These are phyloP conservation scores for Madurella mycetomatis DNA, from an alignment of 2,329 filamentous ascomycete species.

Conservation along the genomic window DNA sequence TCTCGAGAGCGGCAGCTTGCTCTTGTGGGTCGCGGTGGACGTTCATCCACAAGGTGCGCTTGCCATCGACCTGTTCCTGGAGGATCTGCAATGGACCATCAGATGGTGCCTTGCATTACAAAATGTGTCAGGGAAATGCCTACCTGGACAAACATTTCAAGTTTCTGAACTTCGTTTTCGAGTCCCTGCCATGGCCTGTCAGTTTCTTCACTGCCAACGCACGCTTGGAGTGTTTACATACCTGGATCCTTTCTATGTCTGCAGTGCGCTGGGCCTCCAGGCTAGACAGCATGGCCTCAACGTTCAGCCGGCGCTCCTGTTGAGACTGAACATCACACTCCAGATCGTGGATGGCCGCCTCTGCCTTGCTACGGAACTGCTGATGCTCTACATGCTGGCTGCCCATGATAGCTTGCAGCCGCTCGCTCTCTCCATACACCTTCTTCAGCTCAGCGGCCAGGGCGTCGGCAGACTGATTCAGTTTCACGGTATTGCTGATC, in stretches of 20 bases:
- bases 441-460: slow-evolving; percentile 3
- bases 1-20: background rate
- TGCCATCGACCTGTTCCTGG: slow-evolving; percentile 20
- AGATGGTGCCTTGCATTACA: background rate
- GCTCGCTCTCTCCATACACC: background rate
- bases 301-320: background rate
- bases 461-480: slow-evolving; percentile 4
- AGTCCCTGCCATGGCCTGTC: no score
- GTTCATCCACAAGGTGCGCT: slow-evolving; percentile 21
- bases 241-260: slow-evolving; percentile 12
- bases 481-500: slow-evolving; percentile 1
- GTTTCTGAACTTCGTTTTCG: background rate
- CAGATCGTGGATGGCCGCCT: background rate
- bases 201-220: no score
- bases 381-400: background rate
- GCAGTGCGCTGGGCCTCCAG: slow-evolving; percentile 1
- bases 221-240: background rate
- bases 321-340: slow-evolving; percentile 4
- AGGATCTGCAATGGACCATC: slow-evolving; percentile 10
- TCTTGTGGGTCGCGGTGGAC: slow-evolving; percentile 17
- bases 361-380: background rate
- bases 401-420: background rate
- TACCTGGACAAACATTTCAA: background rate
- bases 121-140: background rate
- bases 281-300: background rate